phyloP scores from a whole-genome alignment of 164 flowering plant species.

The Dillenia suffruticosa region DNA sequence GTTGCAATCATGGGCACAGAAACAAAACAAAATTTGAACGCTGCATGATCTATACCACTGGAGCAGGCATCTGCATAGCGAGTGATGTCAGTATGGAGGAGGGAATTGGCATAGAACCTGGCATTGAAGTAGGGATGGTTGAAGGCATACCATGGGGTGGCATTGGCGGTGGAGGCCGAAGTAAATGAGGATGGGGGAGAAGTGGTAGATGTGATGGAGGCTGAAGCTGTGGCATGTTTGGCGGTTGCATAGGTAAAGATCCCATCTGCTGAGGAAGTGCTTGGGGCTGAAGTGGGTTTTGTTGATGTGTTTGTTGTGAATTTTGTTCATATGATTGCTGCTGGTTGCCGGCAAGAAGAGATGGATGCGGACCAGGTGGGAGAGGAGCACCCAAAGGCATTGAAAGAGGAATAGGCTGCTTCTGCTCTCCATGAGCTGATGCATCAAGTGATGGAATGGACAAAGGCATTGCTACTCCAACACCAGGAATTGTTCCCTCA shows the following conservation, averaged over 20 bases:
- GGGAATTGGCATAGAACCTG: slow-evolving; percentile 49
- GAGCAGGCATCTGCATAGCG: slow-evolving; percentile 53
- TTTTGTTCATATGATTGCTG: slow-evolving; percentile 75
- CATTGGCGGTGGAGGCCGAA: slow-evolving; percentile 74
- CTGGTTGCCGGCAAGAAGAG: slow-evolving; percentile 58
- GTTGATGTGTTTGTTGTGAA: slow-evolving; percentile 49
- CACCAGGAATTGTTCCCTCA: slow-evolving; percentile 96
- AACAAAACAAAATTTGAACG: background rate
- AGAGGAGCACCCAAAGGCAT: slow-evolving; percentile 80
- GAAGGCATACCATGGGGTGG: slow-evolving; percentile 55
- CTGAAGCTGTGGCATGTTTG: slow-evolving; percentile 70
- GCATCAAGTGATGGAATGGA: slow-evolving; percentile 61
- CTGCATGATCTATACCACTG: slow-evolving; percentile 38
- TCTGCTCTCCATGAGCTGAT: slow-evolving; percentile 73
- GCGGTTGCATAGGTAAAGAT: slow-evolving; percentile 54
- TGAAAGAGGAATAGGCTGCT: slow-evolving; percentile 48
- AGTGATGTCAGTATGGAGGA: slow-evolving; percentile 30
- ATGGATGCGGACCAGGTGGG: slow-evolving; percentile 96
- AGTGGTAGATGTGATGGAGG: slow-evolving; percentile 67
- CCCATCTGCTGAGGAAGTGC: slow-evolving; percentile 60
- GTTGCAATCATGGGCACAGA: no score
- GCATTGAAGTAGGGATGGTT: slow-evolving; percentile 41
- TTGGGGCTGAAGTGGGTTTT: slow-evolving; percentile 38
- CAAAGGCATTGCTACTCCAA: slow-evolving; percentile 93
- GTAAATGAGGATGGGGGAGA: slow-evolving; percentile 67